These are phyloP conservation scores for Hericium coralloides DNA, from an alignment of 768 basidiomycete species.

Conservation along the genomic window DNA sequence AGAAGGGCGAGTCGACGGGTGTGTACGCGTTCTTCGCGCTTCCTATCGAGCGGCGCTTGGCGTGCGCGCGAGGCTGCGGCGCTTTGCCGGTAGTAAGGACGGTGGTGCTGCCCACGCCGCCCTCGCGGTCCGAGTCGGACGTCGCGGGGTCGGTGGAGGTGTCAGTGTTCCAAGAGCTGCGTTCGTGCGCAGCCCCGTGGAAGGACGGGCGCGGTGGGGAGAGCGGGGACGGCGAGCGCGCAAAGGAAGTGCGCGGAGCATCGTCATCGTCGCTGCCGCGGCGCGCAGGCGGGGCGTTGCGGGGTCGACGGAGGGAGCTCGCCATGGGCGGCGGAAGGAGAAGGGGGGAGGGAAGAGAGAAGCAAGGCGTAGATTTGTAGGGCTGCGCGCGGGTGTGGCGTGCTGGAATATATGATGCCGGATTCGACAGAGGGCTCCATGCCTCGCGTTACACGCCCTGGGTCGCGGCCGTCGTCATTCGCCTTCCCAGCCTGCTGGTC, in stretches of 20 bases:
- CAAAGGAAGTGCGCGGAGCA: slow-evolving; percentile 10
- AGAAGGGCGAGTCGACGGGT: background rate
- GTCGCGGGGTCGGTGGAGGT: slow-evolving; percentile 16
- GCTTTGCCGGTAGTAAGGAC: slow-evolving; percentile 4
- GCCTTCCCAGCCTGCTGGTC: no score
- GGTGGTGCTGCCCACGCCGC: slow-evolving; percentile 16
- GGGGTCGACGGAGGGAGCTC: slow-evolving; percentile 11
- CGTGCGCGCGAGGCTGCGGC: slow-evolving; percentile 4
- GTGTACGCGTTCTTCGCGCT: slow-evolving; percentile 1
- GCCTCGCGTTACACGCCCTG: no score
- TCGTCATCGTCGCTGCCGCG: slow-evolving; percentile 13
- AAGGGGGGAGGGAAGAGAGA: background rate
- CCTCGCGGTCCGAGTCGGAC: slow-evolving; percentile 24
- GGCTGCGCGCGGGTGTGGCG: background rate
- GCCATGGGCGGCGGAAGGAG: slow-evolving; percentile 11
- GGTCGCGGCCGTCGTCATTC: no score
- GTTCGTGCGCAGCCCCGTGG: background rate
- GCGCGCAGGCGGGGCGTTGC: slow-evolving; percentile 6
- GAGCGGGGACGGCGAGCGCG: slow-evolving; percentile 8
- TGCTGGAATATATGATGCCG: no score
- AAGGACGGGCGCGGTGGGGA: slow-evolving; percentile 14
- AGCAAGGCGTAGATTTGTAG: background rate
- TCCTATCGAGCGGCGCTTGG: background rate
- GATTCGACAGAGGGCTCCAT: no score
- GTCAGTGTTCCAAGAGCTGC: slow-evolving; percentile 11